phyloP scores from a whole-genome alignment of 2,329 filamentous ascomycete genomes.

The Aspergillus ochraceus region DNA sequence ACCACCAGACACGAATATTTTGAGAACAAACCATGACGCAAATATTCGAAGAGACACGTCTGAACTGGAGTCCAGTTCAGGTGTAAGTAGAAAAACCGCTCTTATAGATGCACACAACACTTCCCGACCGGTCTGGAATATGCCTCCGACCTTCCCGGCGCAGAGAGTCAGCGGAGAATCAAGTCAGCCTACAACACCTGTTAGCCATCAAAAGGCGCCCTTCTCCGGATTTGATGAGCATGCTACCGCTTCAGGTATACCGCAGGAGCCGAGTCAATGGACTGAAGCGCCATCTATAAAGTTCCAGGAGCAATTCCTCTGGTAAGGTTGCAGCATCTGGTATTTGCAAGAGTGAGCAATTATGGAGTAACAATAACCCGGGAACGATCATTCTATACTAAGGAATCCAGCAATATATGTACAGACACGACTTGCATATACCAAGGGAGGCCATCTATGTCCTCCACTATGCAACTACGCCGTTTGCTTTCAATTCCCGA shows the following conservation, averaged over 20 bases:
- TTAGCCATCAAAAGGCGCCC: background rate
- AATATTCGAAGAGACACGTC: background rate
- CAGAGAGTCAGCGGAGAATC: background rate
- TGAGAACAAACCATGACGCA: background rate
- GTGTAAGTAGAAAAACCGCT: background rate
- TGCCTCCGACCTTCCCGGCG: background rate
- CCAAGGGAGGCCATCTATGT: background rate
- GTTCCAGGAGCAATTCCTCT: conserved; percentile 36
- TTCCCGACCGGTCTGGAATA: background rate
- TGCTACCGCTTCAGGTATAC: background rate
- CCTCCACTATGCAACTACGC: background rate
- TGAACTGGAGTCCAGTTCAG: background rate
- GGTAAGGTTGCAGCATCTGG: conserved; percentile 19
- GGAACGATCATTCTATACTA: too few species aligned
- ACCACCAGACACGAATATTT: background rate
- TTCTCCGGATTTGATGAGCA: background rate
- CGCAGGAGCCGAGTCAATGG: conserved; percentile 25
- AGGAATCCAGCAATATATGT: too few species aligned
- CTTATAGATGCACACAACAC: background rate
- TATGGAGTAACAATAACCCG: too few species aligned
- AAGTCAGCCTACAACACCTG: background rate
- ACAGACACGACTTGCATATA: too few species aligned
- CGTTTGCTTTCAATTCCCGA: conserved; percentile 1
- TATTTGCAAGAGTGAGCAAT: too few species aligned
- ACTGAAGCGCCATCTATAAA: conserved; percentile 29